Evolutionary conservation across 2,329 filamentous ascomycete species (phyloP).

Genomic region (Xylariaceae sp.): DNA sequence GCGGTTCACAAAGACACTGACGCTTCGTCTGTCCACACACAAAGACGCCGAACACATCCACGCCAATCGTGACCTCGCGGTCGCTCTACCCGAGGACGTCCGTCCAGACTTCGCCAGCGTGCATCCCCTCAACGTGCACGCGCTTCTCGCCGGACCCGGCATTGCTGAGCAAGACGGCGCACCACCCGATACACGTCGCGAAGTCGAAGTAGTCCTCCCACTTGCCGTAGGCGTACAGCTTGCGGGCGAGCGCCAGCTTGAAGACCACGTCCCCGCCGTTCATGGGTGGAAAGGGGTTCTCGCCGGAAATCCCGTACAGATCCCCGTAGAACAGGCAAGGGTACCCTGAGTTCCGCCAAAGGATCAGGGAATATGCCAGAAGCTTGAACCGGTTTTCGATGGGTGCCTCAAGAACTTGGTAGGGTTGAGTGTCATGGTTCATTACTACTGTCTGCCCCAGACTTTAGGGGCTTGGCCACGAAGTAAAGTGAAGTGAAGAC

Average conservation of each 20-base stretch:
- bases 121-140: slow-evolving; percentile 67
- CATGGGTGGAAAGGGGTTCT: slow-evolving; percentile 55
- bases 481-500: background rate
- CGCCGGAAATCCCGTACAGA: slow-evolving; percentile 64
- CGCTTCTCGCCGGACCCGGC: slow-evolving; percentile 56
- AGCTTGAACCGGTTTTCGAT: slow-evolving; percentile 73
- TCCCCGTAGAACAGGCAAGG: slow-evolving; percentile 76
- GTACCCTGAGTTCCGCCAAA: slow-evolving; percentile 65
- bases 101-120: slow-evolving; percentile 67
- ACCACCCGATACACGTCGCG: too few relatives aligned
- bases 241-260: slow-evolving; percentile 64
- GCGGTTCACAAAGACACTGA: slow-evolving; percentile 30
- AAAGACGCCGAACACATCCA: slow-evolving; percentile 66
- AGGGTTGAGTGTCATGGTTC: slow-evolving; percentile 70
- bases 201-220: too few relatives aligned
- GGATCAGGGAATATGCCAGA: slow-evolving; percentile 73
- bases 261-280: slow-evolving; percentile 61
- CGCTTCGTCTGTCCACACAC: slow-evolving; percentile 46
- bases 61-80: slow-evolving; percentile 63
- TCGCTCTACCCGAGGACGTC: slow-evolving; percentile 65
- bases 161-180: slow-evolving; percentile 64
- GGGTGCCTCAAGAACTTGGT: slow-evolving; percentile 54
- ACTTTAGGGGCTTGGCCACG: background rate
- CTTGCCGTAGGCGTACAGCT: slow-evolving; percentile 69
- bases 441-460: slow-evolving; percentile 63